Percentiles rank a stretch among this genome's conserved stretches.
phyloP scores from a whole-genome alignment of 2,329 filamentous ascomycete genomes.

The Colletotrichum agaves region DNA sequence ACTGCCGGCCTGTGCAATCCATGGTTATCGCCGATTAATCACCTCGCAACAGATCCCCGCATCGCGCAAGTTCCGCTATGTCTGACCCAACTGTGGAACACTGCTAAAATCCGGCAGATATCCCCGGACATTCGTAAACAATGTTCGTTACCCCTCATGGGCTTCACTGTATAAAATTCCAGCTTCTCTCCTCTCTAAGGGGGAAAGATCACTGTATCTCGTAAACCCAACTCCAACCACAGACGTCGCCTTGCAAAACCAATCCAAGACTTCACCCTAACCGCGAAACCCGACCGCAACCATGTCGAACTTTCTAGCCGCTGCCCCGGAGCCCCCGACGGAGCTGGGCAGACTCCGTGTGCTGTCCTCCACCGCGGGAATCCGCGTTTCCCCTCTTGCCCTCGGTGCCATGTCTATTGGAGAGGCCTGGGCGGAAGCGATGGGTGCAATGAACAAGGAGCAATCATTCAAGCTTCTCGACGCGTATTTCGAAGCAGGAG shows the following conservation, averaged over 20 bases:
- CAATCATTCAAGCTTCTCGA: constrained; percentile 67
- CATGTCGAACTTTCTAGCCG: constrained; percentile 31
- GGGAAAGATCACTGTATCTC: no score
- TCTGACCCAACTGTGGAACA: no score
- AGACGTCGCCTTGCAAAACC: no score
- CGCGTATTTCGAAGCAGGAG: constrained; percentile 65
- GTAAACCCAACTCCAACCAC: no score
- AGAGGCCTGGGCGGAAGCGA: constrained; percentile 52
- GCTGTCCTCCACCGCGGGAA: constrained; percentile 59
- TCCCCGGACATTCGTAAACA: constrained; percentile 11
- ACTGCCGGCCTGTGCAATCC: neutral
- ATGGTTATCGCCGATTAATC: neutral
- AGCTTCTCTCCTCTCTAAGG: no score
- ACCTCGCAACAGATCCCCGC: constrained; percentile 7
- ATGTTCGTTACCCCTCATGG: constrained; percentile 1
- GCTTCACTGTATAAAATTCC: neutral
- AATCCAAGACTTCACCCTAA: no score
- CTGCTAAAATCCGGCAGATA: constrained; percentile 21
- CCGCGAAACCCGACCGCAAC: neutral
- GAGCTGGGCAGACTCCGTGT: constrained; percentile 64
- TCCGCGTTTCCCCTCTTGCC: constrained; percentile 63
- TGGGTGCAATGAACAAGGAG: constrained; percentile 67
- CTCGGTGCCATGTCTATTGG: constrained; percentile 66
- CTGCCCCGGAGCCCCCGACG: constrained; percentile 54
- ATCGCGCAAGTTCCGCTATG: neutral